Base-by-base conservation (phyloP, 1,284 basidiomycete genomes). In the Marasmius tenuissimus region DNA sequence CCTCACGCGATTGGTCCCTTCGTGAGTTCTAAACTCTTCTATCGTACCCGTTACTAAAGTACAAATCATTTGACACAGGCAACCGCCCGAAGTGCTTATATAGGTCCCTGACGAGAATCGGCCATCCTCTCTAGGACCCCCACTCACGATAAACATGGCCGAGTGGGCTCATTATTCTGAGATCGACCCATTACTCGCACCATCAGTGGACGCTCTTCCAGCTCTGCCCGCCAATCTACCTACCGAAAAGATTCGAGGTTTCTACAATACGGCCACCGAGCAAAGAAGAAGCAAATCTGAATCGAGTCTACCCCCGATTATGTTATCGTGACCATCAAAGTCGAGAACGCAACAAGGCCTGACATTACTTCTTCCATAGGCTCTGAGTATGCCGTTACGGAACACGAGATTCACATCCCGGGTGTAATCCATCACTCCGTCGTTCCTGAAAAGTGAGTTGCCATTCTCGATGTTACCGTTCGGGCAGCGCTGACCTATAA, bases 401-500 rank as follows among this genome's bases (percentile, higher is more conserved):
- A 52, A 8, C 50, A 33, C 8, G 20, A 52, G 16, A 52, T 64
- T 11, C 42, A 55, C 14, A 47, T 64, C 39, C 65, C 65, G 3
- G 20, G 22, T 3, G 40, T 62, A 12, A 12, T 66, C 18, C 58
- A 63, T 51, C 55, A 20, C 0, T 45, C 59, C 10, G 60, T 45
- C 0, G 47, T 58, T 49, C 63, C 63, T 14, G 63, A 64, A 34
- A 14, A 62, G 65, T 63, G 39, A n/a, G 53, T 51, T 20, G 48
- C 8, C 39, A 16, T 49, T 27, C 10, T n/a, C 20, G 14, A 52
- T 9, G 34, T 27, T 37, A 12, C 27, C 42, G 37, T 11, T 37
- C 7, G 20, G 4, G 16, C 34, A 38, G 14, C 45, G 14, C 39
- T 40, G 39, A 40, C 9, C 39, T 40, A n/a, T n/a, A n/a, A n/a